phyloP scores from a whole-genome alignment of 148 eudicot species.

The Dianthus caryophyllus region DNA sequence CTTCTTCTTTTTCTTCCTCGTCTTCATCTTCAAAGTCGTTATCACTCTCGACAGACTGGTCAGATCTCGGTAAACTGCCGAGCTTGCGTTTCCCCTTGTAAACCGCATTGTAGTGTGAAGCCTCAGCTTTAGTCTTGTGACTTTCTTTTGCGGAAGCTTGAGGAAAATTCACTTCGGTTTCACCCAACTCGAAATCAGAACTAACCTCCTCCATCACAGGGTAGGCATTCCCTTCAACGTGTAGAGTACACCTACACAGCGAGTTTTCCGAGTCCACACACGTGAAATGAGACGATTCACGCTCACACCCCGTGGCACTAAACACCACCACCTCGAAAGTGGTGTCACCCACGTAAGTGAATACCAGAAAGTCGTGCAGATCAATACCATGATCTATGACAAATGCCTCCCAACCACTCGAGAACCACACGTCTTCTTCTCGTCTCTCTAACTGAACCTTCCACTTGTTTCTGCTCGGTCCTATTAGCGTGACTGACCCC shows the following conservation, averaged over 20 bases:
- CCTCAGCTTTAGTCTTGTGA: background rate
- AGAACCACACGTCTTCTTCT: background rate
- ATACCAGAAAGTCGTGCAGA: background rate
- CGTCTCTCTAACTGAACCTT: background rate
- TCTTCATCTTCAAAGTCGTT: background rate
- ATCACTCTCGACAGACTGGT: background rate
- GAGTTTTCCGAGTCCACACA: background rate
- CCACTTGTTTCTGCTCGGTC: constrained; percentile 18
- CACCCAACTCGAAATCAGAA: background rate
- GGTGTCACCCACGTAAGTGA: background rate
- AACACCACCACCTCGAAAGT: constrained; percentile 14
- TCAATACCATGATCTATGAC: constrained; percentile 15
- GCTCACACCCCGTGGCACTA: constrained; percentile 13
- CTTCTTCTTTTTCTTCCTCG: background rate
- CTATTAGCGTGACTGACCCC: background rate
- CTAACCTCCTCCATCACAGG: background rate
- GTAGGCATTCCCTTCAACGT: background rate
- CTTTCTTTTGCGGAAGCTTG: background rate
- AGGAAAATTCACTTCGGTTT: background rate
- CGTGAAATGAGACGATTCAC: constrained; percentile 13
- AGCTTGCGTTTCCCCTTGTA: background rate
- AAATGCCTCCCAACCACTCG: constrained; percentile 18
- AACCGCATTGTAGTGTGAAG: background rate
- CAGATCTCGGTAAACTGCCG: background rate
- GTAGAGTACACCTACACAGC: constrained; percentile 2